A percentile compares a stretch with the other conserved stretches of the same genome.
Evolutionary conservation across 257 asterid species (phyloP).

Genomic region (Haberlea rhodopensis): DNA sequence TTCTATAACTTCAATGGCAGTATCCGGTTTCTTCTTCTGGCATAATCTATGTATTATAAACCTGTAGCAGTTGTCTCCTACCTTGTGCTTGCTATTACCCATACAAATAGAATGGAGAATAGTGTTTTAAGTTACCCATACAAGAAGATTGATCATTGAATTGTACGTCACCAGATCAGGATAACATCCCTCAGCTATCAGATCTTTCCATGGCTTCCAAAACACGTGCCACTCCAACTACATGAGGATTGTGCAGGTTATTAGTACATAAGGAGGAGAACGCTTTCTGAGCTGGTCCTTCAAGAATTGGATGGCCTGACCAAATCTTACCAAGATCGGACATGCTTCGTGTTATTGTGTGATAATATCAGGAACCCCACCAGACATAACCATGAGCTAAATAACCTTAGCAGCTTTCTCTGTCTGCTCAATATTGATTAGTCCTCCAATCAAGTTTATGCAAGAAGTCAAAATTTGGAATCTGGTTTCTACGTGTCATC

Average conservation of each 20-base stretch:
- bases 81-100: conserved; percentile 30
- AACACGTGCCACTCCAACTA: conserved; percentile 61
- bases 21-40: conserved; percentile 50
- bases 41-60: conserved; percentile 64
- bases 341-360: conserved; percentile 76
- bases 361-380: conserved; percentile 82
- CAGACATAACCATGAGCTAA: conserved; percentile 73
- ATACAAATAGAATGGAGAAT: conserved; percentile 71
- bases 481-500: conserved; percentile 81
- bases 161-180: conserved; percentile 84
- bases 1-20: conserved; percentile 54
- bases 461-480: conserved; percentile 67
- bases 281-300: conserved; percentile 75
- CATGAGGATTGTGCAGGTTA: conserved; percentile 68
- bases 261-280: conserved; percentile 71
- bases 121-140: conserved; percentile 72
- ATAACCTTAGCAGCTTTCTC: conserved; percentile 66
- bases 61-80: conserved; percentile 75
- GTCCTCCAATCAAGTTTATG: conserved; percentile 78
- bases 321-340: conserved; percentile 54
- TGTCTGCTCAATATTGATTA: conserved; percentile 44
- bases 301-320: conserved; percentile 71
- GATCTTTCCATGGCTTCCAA: conserved; percentile 76
- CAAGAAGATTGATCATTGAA: conserved; percentile 65
- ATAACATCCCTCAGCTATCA: conserved; percentile 75